phyloP scores from a whole-genome alignment of 306 rosid genomes.

The Corylus americana region DNA sequence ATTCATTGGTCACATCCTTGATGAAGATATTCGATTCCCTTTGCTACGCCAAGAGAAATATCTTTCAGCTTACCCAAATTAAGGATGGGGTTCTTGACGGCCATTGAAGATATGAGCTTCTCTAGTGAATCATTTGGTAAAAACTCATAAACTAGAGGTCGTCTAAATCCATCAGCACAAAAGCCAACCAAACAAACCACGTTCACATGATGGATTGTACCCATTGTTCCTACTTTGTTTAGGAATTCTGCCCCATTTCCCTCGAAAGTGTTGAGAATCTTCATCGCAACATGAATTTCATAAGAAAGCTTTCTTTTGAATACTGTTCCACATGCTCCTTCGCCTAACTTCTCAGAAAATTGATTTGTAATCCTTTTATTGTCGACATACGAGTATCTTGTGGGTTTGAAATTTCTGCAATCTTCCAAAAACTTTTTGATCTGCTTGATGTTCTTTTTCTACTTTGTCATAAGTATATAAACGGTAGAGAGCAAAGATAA shows the following conservation, averaged over 20 bases:
- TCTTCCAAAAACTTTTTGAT: constrained; percentile 31
- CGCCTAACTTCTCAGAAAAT: constrained; percentile 6
- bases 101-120: constrained; percentile 29
- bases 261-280: constrained; percentile 22
- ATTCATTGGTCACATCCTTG: constrained; percentile 42
- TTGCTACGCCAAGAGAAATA: constrained; percentile 34
- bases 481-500: not conserved
- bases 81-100: constrained; percentile 18
- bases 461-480: not conserved
- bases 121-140: constrained; percentile 38
- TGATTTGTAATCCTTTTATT: constrained; percentile 33
- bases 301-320: constrained; percentile 27
- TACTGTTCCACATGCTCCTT: constrained; percentile 31
- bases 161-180: constrained; percentile 31
- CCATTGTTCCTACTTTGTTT: constrained; percentile 38
- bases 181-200: constrained; percentile 39
- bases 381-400: constrained; percentile 35
- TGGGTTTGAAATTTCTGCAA: constrained; percentile 30
- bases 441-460: constrained; percentile 17
- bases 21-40: constrained; percentile 37
- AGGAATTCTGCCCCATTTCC: constrained; percentile 42
- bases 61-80: constrained; percentile 25
- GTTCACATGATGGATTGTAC: constrained; percentile 41
- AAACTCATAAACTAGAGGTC: constrained; percentile 34
- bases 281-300: constrained; percentile 29